Base-by-base conservation (phyloP, 2,329 filamentous ascomycete species). In the Diaporthe sp. region DNA sequence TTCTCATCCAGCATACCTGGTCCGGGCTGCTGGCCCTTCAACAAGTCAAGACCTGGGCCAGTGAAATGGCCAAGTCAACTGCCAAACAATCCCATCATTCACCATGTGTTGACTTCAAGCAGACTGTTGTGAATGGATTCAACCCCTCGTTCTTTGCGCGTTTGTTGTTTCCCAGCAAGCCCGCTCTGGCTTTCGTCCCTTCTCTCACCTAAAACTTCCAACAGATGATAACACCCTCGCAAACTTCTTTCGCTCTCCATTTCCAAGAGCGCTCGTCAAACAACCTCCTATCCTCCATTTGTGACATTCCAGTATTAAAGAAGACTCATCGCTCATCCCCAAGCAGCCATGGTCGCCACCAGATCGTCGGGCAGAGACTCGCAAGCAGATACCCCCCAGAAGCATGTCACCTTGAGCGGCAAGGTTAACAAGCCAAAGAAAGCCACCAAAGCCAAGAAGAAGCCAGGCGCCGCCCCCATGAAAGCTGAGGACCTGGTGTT, bases 291-390 rank as follows among this genome's bases (percentile, higher is more conserved):
- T 5, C 0, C 4, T 15, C 42, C 7, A 12, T 8, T 31, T 12
- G n/a, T 31, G 25, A 20, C 25, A 44, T 10, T 8, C 42, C 22
- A 15, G 3, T 3, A 15, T 44, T 15, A 12, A 13, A 8, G 3
- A 47, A n/a, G 28, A 13, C 17, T 12, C 22, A 31, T 12, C 25
- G n/a, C 51, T 49, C 13, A 34, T 34, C 22, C 6, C 8, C n/a
- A 49, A 49, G 42, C 42, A 34, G 13, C 20, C 28, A 67, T 67
- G 61, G 61, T 31, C 10, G 12, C 44, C 61, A 67, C 61, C 61
- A 47, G 61, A 9, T 67, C 61, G 25, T 1, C 44, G 2, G 15
- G 20, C 42, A 49, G n/a, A 1, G 17, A 0, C 28, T 31, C 42
- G 2, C 61, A 22, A 13, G 25, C 17, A 13, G 17, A 4, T 8